Evolutionary conservation across 2,329 filamentous ascomycete genomes (phyloP).

Genomic region (Fusarium mexicanum): DNA sequence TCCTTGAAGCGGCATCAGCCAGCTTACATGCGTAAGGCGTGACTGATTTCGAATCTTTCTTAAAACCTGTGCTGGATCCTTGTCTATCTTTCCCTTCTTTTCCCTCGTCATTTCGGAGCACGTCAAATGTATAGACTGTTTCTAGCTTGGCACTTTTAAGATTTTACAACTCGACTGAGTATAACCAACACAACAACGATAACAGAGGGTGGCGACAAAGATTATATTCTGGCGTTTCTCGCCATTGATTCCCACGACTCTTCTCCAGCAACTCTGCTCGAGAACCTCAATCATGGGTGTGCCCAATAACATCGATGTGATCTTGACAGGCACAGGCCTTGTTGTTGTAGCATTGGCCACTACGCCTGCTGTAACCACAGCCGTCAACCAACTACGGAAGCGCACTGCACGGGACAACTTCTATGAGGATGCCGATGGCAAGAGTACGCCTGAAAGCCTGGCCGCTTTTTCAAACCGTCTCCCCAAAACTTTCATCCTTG

Average conservation of each 20-base stretch:
- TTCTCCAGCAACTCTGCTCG: not conserved
- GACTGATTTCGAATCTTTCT: constrained; percentile 8
- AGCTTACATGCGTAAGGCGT: constrained; percentile 30
- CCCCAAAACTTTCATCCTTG: constrained; percentile 64
- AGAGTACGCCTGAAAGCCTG: constrained; percentile 70
- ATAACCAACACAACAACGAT: not conserved
- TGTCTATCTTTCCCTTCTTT: not conserved
- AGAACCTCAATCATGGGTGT: constrained; percentile 21
- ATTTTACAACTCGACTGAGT: not conserved
- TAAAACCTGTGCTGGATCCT: constrained; percentile 17
- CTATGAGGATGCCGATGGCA: constrained; percentile 77
- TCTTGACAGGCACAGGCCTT: constrained; percentile 48
- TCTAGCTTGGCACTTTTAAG: not conserved
- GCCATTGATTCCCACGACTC: not conserved
- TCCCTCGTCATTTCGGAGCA: not conserved
- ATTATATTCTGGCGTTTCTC: constrained; percentile 9
- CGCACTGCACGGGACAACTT: constrained; percentile 54
- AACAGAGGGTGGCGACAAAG: not conserved
- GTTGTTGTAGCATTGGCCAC: constrained; percentile 50
- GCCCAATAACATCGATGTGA: constrained; percentile 30
- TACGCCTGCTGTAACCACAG: constrained; percentile 49
- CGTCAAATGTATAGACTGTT: not conserved
- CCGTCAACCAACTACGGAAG: constrained; percentile 48
- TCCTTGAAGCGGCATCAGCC: constrained; percentile 10
- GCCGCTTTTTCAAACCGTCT: constrained; percentile 69